phyloP scores from a whole-genome alignment of 208 protist genomes.

The Leishmania turanica region DNA sequence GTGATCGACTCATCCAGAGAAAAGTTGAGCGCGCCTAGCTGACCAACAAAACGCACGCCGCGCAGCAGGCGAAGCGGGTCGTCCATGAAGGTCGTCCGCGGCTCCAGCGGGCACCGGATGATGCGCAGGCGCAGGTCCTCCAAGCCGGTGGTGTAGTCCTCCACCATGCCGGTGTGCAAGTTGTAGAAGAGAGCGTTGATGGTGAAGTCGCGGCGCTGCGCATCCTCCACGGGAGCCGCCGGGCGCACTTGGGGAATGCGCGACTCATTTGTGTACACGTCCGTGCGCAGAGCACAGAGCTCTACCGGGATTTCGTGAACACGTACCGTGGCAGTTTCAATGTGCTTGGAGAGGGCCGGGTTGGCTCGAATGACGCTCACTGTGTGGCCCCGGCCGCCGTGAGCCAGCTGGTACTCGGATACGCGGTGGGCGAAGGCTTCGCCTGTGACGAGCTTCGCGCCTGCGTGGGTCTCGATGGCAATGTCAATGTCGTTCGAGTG shows the following conservation, averaged over 20 bases:
- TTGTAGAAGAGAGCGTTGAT: constrained; percentile 99
- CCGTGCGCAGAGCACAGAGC: constrained; percentile 96
- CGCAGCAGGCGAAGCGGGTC: constrained; percentile 96
- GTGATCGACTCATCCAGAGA: constrained; percentile 63
- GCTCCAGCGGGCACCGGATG: constrained; percentile 91
- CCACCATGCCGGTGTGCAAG: constrained; percentile 92
- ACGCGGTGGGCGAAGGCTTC: constrained; percentile 93
- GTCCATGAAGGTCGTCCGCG: constrained; percentile 85
- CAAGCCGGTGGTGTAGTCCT: constrained; percentile 95
- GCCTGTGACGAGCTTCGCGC: constrained; percentile 53
- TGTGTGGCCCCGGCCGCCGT: constrained; percentile 46
- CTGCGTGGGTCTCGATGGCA: constrained; percentile 86
- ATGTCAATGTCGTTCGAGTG: constrained; percentile 98
- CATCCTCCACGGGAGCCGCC: constrained; percentile 94
- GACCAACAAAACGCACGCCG: constrained; percentile 92
- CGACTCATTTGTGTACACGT: constrained; percentile 91
- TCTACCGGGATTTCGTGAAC: constrained; percentile 94
- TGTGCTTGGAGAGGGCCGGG: constrained; percentile 98
- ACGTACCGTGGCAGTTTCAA: constrained; percentile 96
- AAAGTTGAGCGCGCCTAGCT: constrained; percentile 89
- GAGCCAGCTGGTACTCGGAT: constrained; percentile 61
- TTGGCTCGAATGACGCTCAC: constrained; percentile 96
- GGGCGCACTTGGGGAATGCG: constrained; percentile 92
- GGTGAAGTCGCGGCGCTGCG: constrained; percentile 97
- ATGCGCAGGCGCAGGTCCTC: constrained; percentile 85